Base-by-base conservation (phyloP, 2,329 filamentous ascomycete genomes). In the Fusarium lyarnte region DNA sequence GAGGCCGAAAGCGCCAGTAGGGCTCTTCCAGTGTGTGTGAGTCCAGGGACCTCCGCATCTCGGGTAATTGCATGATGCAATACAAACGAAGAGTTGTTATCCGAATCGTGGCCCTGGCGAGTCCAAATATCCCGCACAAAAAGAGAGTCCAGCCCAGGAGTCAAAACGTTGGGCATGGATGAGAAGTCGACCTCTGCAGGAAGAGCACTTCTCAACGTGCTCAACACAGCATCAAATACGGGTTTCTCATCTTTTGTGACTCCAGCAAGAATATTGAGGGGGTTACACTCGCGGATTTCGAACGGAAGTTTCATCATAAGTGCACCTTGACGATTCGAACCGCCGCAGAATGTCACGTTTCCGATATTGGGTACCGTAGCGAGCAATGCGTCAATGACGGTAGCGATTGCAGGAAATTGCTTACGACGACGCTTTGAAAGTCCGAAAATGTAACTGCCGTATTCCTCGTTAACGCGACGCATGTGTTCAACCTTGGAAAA, bases 301-400 rank as follows among this genome's bases (percentile, higher is more conserved):
- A 81, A 74, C 0, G 89, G 85, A 16, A 97, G 86, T 68, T 87
- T 90, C 81, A 93, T 90, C 82, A 94, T 94, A 42, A 97, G 83
- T 46, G 91, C 91, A 1, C 95, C 95, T 81, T 97, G 94, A 43
- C 94, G 87, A 69, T 97, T 95, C 12, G 94, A 95, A 25, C 95
- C 94, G 75, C 94, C 92, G 78, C 94, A 97, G 81, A 97, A 98
- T 2, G 91, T 92, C 6, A 95, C 93, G 29, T 88, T 87, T 46
- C 89, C 89, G 73, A 97, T 91, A 46, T 86, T 86, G 8, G 93
- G 93, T 5, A 97, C 86, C 2, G 90, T 88, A 43, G 88, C 84
- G 36, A 92, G 85, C 21, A 98, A 87, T 23, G 93, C 91, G 36
- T 92, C 89, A n/a, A 97, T 89, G 8, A 97, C 89, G 35, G 93